Percentiles rank a stretch among this genome's conserved stretches.
Evolutionary conservation across 2,329 filamentous ascomycete species (phyloP).

Genomic region (Ilyonectria mors-panacis): DNA sequence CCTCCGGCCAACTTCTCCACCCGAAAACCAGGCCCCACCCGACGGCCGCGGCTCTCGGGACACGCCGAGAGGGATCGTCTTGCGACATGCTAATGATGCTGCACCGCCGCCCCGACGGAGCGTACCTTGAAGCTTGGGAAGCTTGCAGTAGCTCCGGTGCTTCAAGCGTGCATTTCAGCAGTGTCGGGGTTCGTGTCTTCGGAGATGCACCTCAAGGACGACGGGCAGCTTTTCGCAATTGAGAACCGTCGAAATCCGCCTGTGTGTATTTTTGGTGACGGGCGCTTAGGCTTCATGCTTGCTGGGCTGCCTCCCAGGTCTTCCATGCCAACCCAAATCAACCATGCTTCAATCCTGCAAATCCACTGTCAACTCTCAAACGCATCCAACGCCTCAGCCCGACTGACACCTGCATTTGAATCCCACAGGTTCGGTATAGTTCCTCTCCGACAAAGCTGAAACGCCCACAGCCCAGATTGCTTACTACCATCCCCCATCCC

Average conservation of each 20-base stretch:
- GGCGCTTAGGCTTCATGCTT: slow-evolving; percentile 13
- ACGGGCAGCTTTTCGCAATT: not conserved
- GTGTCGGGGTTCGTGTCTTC: slow-evolving; percentile 28
- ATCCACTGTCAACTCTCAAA: slow-evolving; percentile 6
- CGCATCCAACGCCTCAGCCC: not conserved
- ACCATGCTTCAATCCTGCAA: not conserved
- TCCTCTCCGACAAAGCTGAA: not conserved
- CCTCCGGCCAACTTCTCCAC: slow-evolving; percentile 29
- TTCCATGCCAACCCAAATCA: slow-evolving; percentile 8
- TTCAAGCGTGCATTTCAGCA: slow-evolving; percentile 37
- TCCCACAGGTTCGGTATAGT: not conserved
- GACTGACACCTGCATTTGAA: not conserved
- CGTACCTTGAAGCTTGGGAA: slow-evolving; percentile 5
- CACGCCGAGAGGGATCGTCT: slow-evolving; percentile 19
- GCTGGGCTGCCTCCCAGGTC: slow-evolving; percentile 37
- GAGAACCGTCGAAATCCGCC: not conserved
- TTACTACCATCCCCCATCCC: slow-evolving; percentile 7
- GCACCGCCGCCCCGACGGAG: slow-evolving; percentile 24
- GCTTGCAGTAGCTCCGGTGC: slow-evolving; percentile 1
- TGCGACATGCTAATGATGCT: not conserved
- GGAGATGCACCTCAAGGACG: slow-evolving; percentile 11
- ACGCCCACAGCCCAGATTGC: slow-evolving; percentile 6
- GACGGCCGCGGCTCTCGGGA: slow-evolving; percentile 31
- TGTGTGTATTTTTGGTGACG: slow-evolving; percentile 20
- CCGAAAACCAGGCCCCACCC: slow-evolving; percentile 17